These are phyloP conservation scores for Claviceps sp. DNA, from an alignment of 2,329 filamentous ascomycete species.

Conservation along the genomic window DNA sequence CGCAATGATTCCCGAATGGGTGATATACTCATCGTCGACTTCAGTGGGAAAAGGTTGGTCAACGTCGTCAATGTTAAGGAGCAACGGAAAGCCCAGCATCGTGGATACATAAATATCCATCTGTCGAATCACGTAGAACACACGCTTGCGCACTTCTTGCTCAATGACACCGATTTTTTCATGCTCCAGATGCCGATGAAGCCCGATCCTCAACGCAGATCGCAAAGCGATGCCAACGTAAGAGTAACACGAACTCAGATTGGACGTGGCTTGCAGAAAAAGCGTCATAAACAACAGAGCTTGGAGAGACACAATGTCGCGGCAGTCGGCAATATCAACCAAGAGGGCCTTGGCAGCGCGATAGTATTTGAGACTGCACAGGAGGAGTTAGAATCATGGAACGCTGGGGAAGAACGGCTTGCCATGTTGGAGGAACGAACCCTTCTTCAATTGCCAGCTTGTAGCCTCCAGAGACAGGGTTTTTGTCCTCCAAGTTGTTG, in stretches of 20 bases:
- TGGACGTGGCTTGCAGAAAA: conserved; percentile 68
- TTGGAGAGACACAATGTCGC: conserved; percentile 62
- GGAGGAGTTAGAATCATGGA: conserved; percentile 2
- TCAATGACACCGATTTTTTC: conserved; percentile 50
- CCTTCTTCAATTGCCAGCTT: conserved; percentile 41
- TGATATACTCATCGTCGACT: conserved; percentile 56
- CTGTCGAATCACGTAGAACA: conserved; percentile 56
- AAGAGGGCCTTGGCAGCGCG: conserved; percentile 52
- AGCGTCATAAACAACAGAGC: conserved; percentile 68
- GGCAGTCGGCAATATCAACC: conserved; percentile 53
- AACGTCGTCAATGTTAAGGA: conserved; percentile 50
- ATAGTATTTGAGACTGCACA: conserved; percentile 57
- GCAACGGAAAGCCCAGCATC: conserved; percentile 50
- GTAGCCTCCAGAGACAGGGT: conserved; percentile 34
- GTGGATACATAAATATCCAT: conserved; percentile 60
- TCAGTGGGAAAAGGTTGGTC: conserved; percentile 53
- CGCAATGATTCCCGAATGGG: conserved; percentile 38
- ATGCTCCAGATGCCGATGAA: conserved; percentile 60
- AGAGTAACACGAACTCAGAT: conserved; percentile 66
- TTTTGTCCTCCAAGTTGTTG: conserved; percentile 39
- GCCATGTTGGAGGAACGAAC: conserved; percentile 22
- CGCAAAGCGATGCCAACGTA: conserved; percentile 68
- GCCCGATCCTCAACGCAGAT: conserved; percentile 61
- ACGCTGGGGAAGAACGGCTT: conserved; percentile 7
- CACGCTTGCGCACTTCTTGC: conserved; percentile 47